Base-by-base conservation (phyloP, 129 eudicot genomes). In the Tagetes patula region DNA sequence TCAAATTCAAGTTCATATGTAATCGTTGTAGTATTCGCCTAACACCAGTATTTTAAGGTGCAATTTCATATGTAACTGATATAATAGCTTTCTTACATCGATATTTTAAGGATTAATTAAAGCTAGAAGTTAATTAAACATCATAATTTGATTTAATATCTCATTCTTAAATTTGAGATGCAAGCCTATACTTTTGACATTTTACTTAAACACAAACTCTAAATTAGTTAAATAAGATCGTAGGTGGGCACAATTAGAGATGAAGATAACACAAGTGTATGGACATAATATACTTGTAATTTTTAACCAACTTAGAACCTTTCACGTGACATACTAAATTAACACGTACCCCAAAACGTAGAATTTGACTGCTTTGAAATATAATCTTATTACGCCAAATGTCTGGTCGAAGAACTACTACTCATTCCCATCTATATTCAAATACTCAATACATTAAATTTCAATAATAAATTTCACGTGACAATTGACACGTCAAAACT, bases 321-420 rank as follows among this genome's bases (percentile, higher is more conserved):
- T 50, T 12, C 56, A n/a, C 56, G 27, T 50, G 56, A 50, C 56
- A 50, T 50, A n/a, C 27, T 12, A 50, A n/a, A 12, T 50, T 12
- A 50, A 50, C 56, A 50, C 56, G 56, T 50, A 50, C 56, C 20
- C 56, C 56, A 20, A 50, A 13, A 50, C 56, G 56, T 50, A 50
- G 20, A 50, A 50, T n/a, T 50, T 50, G 5, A 50, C 5, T 30
- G 13, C 56, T 50, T 50, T 12, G 5, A 40, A 40, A 40, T 40
- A 40, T 40, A 6, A 40, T 40, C 3, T 40, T 40, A 40, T 40
- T 40, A 40, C 3, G 43, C 5, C 0, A 3, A 40, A 20, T 20
- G 27, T 20, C 27, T 20, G 27, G 27, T 20, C 27, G 27, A 20
- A 20, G 27, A 20, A 20, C 27, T 20, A 20, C 27, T 20, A 20